Evolutionary conservation across 169 alveolate species (phyloP).

Genomic region (Eimeria acervulina): DNA sequence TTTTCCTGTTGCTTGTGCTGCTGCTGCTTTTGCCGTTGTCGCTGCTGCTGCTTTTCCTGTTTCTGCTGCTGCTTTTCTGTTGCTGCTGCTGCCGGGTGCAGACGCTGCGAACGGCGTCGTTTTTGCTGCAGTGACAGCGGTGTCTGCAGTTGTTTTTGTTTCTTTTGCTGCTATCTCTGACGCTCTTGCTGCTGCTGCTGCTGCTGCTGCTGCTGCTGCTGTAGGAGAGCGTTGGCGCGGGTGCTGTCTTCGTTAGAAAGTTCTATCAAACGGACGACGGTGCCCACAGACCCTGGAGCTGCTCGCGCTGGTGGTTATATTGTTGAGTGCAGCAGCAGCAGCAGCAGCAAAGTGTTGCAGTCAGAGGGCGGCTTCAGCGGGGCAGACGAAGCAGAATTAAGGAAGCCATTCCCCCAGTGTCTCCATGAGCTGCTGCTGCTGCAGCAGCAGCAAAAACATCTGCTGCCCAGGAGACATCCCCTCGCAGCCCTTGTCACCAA

Average conservation of each 20-base stretch:
- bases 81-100: neutral
- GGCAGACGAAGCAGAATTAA: neutral
- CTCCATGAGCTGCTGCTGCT: conserved; percentile 29
- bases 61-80: neutral
- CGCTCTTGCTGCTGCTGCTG: conserved; percentile 33
- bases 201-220: conserved; percentile 54
- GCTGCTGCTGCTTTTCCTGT: neutral
- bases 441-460: conserved; percentile 27
- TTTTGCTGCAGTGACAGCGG: no score
- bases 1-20: neutral
- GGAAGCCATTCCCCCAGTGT: conserved; percentile 40
- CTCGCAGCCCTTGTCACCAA: conserved; percentile 42
- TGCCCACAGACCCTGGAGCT: conserved; percentile 69
- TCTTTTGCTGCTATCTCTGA: neutral
- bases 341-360: neutral
- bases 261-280: conserved; percentile 65
- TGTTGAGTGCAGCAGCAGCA: neutral
- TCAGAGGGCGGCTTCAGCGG: neutral
- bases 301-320: conserved; percentile 72
- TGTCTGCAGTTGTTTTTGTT: neutral
- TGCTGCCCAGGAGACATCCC: conserved; percentile 77
- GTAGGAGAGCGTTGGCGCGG: conserved; percentile 75
- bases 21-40: neutral
- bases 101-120: no score
- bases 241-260: conserved; percentile 74